Conservation (phyloP, 169 alveolate species). For the Fabrea salina region DNA sequence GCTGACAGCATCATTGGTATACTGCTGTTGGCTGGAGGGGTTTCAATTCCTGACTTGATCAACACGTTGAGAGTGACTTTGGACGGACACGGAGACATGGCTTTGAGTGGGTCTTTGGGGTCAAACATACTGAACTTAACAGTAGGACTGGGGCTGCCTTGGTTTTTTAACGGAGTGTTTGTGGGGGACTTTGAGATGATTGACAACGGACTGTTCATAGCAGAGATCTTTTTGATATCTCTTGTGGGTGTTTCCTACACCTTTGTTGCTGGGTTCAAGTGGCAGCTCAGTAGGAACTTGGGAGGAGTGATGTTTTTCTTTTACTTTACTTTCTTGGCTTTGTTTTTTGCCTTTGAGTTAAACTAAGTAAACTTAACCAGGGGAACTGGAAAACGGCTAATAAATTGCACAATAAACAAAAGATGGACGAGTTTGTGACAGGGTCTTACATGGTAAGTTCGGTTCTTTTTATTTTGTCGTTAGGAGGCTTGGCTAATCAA, state of each 20-base stretch:
- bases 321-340: background rate
- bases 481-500: constrained; percentile 77
- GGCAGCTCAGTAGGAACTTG: background rate
- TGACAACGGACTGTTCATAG: background rate
- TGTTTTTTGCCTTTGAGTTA: constrained; percentile 19
- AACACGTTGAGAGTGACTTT: constrained; percentile 26
- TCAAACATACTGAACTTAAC: constrained; percentile 28
- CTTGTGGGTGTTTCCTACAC: constrained; percentile 12
- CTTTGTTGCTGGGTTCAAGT: constrained; percentile 30
- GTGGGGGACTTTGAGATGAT: background rate
- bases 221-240: background rate
- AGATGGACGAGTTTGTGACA: background rate
- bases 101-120: constrained; percentile 23
- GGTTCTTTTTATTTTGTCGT: constrained; percentile 55
- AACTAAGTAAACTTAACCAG: no score
- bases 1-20: constrained; percentile 34
- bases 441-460: constrained; percentile 33
- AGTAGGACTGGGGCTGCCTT: constrained; percentile 41
- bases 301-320: constrained; percentile 28
- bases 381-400: background rate
- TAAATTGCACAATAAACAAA: background rate
- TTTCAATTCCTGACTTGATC: constrained; percentile 36
- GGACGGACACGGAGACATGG: constrained; percentile 44
- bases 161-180: constrained; percentile 25
- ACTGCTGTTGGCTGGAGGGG: constrained; percentile 38